Evolutionary conservation across 805 yeast species (phyloP), one percentile per base, ranked within the genome.

Genomic region (Candida montana): DNA sequence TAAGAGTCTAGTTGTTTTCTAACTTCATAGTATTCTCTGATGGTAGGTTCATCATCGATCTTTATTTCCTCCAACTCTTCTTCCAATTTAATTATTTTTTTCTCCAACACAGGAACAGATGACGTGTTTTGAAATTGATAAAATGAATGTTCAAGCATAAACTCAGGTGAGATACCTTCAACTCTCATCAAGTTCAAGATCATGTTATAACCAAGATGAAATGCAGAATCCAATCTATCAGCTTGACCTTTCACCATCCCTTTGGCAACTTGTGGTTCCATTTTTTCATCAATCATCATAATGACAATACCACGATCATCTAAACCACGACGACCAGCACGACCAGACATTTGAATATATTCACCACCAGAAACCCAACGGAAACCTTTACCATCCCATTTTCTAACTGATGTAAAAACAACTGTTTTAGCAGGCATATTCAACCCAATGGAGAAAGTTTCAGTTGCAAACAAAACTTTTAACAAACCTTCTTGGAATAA

Each of bases 321-420:
- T 54, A 93, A 75, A 59, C 99, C 99, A 75, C 99, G 86, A 73
- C 99, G 90, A 54, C 99, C 99, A 18, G 99, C 99, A 65, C 99
- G 81, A 51, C 99, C 99, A 34, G 96, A 87, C 99, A 93, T 93
- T 68, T 93, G 99, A 59, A 93, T 93, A 65, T 93, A 93, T 67
- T 93, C 99, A 70, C 99, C 99, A 45, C 99, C 99, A 42, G 96
- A 86, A 26, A 93, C 97, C 99, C 99, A 93, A 66, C 99, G 81
- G 72, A 91, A 89, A 16, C 91, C 95, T 48, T 78, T 80, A 54
- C 99, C 99, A 67, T 93, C 99, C 95, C 97, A 93, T 63, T 93
- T 93, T 60, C 99, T 79, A 17, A 93, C 99, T 27, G 91, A 86
- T 0, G 99, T 93, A 64, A 93, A 93, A 3, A 93, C 99, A 34